Evolutionary conservation across 164 flowering plant species (phyloP), one percentile per base, ranked within the genome.

Genomic region (Piper longum): DNA sequence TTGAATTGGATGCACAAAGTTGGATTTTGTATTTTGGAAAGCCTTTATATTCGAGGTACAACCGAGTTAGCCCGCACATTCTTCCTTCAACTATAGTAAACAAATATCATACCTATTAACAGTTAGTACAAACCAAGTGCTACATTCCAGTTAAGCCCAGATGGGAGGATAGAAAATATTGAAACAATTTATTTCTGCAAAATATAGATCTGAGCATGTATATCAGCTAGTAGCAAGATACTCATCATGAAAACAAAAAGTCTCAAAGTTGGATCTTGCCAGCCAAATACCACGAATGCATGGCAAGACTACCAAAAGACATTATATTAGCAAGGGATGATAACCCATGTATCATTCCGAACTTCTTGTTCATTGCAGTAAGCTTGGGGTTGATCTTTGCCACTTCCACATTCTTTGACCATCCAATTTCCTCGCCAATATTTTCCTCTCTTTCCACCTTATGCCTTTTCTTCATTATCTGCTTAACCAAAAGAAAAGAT

Each of bases 381-480:
- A 93, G 92, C 73, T 90, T 82, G 62, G 99, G 96, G 55, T 82
- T 85, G 51, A 44, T 72, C 79, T 90, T 90, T 44, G 99, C 95
- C 17, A 60, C 85, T 71, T 90, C 91, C 68, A 43, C 62, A 63
- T 93, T 93, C 81, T 93, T 88, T 17, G 97, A 67, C 99, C 95
- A 78, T 62, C 99, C 99, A 64, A 87, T 67, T 75, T 93, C 99
- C 9, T 87, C 92, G 26, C 99, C 99, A 56, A 93, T 90, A 54
- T 79, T 85, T 62, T 75, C 69, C 69, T 93, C 99, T 65, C 85
- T 82, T 81, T 93, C 99, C 67, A 90, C 81, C 78, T 93, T 93
- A 80, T 93, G 99, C 75, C 97, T 85, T 75, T 88, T 81, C 79
- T 85, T 90, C 99, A 93, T 93, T 88, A 87, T 85, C 99, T 92